Base-by-base conservation (phyloP, 371 early-diverging fungal species). In the Actinomortierella wolfii region DNA sequence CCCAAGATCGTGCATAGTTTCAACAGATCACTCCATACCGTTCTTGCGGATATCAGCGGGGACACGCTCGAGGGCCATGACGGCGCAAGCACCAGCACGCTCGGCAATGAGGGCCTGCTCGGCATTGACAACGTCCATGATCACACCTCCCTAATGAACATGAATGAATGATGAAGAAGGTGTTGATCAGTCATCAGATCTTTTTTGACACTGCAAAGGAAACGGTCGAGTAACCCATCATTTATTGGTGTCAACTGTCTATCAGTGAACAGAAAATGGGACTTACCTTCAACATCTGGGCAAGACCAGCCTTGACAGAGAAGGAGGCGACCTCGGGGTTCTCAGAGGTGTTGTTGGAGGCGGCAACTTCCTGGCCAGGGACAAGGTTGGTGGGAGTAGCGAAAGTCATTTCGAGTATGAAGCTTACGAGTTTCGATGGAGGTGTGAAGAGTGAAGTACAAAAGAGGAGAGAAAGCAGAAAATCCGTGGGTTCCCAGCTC, bases 41-140 rank as follows among this genome's bases (percentile, higher is more conserved):
- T 96, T 88, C 83, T 89, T 92, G 78, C 98, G 91, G 78, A 98
- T 98, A 83, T 98, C 98, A 59, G 98, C 98, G 45, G 98, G 98
- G 21, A 98, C 97, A 64, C 97, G 92, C 82, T 98, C 98, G 68
- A 98, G 84, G 34, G 98, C 98, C 97, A 97, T 96, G 71, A 97
- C 98, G 66, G 98, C 98, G 70, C 91, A 90, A 52, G 98, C 98
- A 77, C 98, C 98, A 59, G 98, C 98, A 67, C 93, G 94, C 82
- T 98, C 97, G 56, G 98, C 98, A 68, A 98, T 97, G 50, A 92
- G 86, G 24, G 98, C 98, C 81, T 98, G 97, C 76, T 98, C 95
- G 58, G 91, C 95, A 69, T 97, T 89, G 64, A 97, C 89, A 44
- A 97, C 98, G 80, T 98, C 98, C 98, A 98, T 98, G 78, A 98